Base-by-base conservation (phyloP, 2,329 filamentous ascomycete genomes). In the Venturia carpophila region DNA sequence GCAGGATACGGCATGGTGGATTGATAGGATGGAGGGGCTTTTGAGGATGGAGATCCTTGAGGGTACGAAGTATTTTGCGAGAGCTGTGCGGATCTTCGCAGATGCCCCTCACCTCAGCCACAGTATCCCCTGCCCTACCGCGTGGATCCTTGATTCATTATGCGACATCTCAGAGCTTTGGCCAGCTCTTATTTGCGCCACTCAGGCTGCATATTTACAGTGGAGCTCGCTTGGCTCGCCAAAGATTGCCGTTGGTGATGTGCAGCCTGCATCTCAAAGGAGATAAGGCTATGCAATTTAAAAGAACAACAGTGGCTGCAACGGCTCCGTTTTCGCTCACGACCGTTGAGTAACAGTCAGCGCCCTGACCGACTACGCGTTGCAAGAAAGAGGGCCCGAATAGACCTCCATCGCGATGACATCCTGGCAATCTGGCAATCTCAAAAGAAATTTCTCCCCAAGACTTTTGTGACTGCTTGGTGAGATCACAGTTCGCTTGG, bases 111-210 rank as follows among this genome's bases (percentile, higher is more conserved):
- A 37, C 30, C 52, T 58, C 52, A 58, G 52, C 52, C 52, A 58
- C 52, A 58, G 2, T 27, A 13, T 34, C 15, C 15, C 49, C 21
- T 55, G 49, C 49, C 52, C 52, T 37, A 37, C 30, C 52, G 52
- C 52, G 21, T 27, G 30, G 27, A 58, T 58, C 52, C 52, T 37
- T 37, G 52, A 37, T 37, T 37, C 9, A 11, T 58, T 58, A 2
- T 37, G 52, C 13, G 52, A 37, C 52, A 58, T 39, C 27, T n/a
- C 30, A 2, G 13, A 58, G 52, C 52, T 58, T 58, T 58, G 52
- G 7, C 52, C 52, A 58, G 52, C 30, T 58, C 52, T 58, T 58
- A 58, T 58, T 37, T 58, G 27, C 52, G 52, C 52, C 52, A 58
- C 52, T 58, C 17, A 19, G 47, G 11, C 47, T 52, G 47, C 47